Percentiles rank a stretch among this genome's conserved stretches.
Conservation (phyloP, 768 basidiomycete species). For the Pilatotrama ljubarskyi region DNA sequence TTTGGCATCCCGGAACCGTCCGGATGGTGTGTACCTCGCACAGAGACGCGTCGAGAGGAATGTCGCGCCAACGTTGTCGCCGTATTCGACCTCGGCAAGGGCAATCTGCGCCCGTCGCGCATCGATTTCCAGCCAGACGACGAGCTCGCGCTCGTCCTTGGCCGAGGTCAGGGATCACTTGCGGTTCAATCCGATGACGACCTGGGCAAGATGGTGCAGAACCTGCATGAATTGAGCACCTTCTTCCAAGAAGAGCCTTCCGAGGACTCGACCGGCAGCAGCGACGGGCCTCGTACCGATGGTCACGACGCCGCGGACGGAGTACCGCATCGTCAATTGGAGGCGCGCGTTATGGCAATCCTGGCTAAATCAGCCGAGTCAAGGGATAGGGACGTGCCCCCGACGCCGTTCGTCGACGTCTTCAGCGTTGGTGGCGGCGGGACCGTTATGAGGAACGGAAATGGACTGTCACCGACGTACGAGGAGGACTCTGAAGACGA, state of each 20-base stretch:
- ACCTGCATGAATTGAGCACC: constrained; percentile 71
- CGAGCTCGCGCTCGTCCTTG: constrained; percentile 35
- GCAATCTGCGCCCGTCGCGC: constrained; percentile 68
- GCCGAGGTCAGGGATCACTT: background rate
- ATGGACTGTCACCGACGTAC: constrained; percentile 22
- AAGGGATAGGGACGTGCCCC: constrained; percentile 53
- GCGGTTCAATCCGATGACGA: constrained; percentile 48
- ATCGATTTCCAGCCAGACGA: constrained; percentile 73
- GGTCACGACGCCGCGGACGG: background rate
- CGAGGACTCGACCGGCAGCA: background rate
- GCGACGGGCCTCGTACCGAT: background rate
- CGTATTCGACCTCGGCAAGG: constrained; percentile 82
- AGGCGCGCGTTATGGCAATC: constrained; percentile 80
- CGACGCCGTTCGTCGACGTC: constrained; percentile 79
- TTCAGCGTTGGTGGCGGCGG: constrained; percentile 52
- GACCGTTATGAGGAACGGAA: no score
- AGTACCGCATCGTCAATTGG: constrained; percentile 42
- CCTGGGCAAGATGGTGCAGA: constrained; percentile 75
- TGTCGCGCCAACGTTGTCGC: constrained; percentile 81
- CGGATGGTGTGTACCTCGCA: constrained; percentile 84
- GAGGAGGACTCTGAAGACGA: constrained; percentile 37
- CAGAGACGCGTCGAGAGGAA: constrained; percentile 55
- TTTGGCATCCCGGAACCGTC: constrained; percentile 82
- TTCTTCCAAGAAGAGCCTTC: constrained; percentile 60
- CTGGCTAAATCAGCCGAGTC: constrained; percentile 74